phyloP scores from a whole-genome alignment of 148 eudicot species.

The Rhododendron ferrugineum region DNA sequence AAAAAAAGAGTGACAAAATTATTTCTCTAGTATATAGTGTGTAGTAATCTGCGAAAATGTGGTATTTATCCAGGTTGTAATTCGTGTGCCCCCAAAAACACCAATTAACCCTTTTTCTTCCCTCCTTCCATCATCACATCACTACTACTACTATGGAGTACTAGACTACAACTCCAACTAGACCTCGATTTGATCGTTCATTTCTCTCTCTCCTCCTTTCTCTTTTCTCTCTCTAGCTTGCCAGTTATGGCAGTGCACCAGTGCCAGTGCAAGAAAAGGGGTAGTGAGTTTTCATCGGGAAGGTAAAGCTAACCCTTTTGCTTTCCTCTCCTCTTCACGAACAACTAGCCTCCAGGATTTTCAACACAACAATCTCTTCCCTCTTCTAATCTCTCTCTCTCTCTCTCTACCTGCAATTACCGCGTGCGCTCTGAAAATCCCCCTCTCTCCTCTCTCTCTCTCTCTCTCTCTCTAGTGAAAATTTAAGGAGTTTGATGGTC shows the following conservation, averaged over 20 bases:
- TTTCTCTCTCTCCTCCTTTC: constrained; percentile 8
- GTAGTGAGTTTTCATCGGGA: constrained; percentile 59
- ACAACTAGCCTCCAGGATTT: background rate
- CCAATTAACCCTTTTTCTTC: background rate
- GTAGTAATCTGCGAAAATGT: too few species aligned
- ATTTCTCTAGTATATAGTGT: too few species aligned
- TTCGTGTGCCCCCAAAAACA: constrained; percentile 25
- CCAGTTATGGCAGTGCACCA: constrained; percentile 45
- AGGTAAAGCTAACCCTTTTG: constrained; percentile 28
- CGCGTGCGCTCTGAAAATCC: constrained; percentile 19
- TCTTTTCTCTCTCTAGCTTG: constrained; percentile 20
- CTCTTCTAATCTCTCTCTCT: background rate
- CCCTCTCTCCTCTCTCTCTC: background rate
- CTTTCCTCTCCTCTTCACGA: background rate
- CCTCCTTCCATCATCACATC: background rate
- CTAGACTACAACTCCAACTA: constrained; percentile 4
- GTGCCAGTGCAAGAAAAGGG: constrained; percentile 45
- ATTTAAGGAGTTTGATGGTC: background rate
- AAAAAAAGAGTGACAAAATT: too few species aligned
- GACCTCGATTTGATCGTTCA: constrained; percentile 48
- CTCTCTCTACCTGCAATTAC: background rate
- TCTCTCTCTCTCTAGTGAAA: background rate
- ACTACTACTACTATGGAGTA: background rate
- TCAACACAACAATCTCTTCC: background rate
- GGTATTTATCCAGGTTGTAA: background rate